A percentile compares a stretch with the other conserved stretches of the same genome.
phyloP scores from a whole-genome alignment of 2,329 filamentous ascomycete species.

The Cladosporium sp. region DNA sequence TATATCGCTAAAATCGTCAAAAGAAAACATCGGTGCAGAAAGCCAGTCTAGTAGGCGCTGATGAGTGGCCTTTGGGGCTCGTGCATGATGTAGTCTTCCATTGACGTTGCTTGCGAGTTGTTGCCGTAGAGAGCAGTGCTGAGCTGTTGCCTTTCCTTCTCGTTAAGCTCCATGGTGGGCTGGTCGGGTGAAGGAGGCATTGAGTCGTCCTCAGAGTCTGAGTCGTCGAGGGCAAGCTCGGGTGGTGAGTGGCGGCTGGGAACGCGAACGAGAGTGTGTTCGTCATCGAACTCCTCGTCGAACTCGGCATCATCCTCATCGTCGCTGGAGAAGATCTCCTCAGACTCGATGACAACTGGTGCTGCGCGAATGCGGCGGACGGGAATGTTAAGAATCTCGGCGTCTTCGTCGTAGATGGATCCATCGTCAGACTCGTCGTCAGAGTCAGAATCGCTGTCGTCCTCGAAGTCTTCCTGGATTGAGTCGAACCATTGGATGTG shows the following conservation, averaged over 20 bases:
- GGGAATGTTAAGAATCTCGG: slow-evolving; percentile 44
- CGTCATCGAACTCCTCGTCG: slow-evolving; percentile 48
- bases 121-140: slow-evolving; percentile 47
- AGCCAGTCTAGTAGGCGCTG: slow-evolving; percentile 43
- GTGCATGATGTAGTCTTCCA: slow-evolving; percentile 37
- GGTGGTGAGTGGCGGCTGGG: slow-evolving; percentile 46
- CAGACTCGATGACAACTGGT: slow-evolving; percentile 45
- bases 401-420: slow-evolving; percentile 54
- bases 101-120: slow-evolving; percentile 26
- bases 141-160: slow-evolving; percentile 47
- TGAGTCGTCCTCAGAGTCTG: slow-evolving; percentile 48
- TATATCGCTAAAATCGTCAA: slow-evolving; percentile 18
- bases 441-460: slow-evolving; percentile 48
- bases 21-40: slow-evolving; percentile 18
- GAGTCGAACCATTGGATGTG: slow-evolving; percentile 88
- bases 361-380: slow-evolving; percentile 42
- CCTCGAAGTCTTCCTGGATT: slow-evolving; percentile 72
- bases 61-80: slow-evolving; percentile 37
- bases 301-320: slow-evolving; percentile 43
- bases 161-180: slow-evolving; percentile 46
- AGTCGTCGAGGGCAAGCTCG: slow-evolving; percentile 49
- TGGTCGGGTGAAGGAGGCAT: slow-evolving; percentile 50
- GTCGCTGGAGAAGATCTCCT: slow-evolving; percentile 42
- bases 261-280: slow-evolving; percentile 48
- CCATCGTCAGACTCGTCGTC: slow-evolving; percentile 52